A percentile compares a stretch with the other conserved stretches of the same genome.
phyloP scores from a whole-genome alignment of 768 basidiomycete genomes.

The Podaxis sp. region DNA sequence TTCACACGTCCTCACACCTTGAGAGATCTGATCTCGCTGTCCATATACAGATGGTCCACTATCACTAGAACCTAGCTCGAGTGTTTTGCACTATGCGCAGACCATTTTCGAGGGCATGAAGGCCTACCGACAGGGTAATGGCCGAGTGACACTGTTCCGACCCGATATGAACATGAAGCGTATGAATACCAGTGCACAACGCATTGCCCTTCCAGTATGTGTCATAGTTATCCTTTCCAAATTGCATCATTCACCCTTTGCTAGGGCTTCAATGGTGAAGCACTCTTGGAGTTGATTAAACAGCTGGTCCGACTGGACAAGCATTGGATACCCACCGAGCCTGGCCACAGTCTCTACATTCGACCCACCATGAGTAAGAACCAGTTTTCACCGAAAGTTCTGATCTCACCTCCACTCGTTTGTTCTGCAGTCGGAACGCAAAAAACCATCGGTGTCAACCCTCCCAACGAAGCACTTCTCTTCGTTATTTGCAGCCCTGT shows the following conservation, averaged over 20 bases:
- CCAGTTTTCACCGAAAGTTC: neutral
- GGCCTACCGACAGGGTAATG: conserved; percentile 75
- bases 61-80: conserved; percentile 65
- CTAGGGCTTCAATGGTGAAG: conserved; percentile 74
- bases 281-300: conserved; percentile 77
- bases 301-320: conserved; percentile 79
- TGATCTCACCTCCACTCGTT: conserved; percentile 1
- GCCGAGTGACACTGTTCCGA: conserved; percentile 79
- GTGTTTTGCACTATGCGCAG: conserved; percentile 92
- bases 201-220: conserved; percentile 73
- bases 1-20: conserved; percentile 9
- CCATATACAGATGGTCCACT: conserved; percentile 62
- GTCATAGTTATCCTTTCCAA: neutral
- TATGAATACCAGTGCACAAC: conserved; percentile 80
- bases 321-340: conserved; percentile 86
- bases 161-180: conserved; percentile 98
- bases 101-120: conserved; percentile 93
- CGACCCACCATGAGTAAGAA: conserved; percentile 62
- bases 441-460: conserved; percentile 61
- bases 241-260: conserved; percentile 1
- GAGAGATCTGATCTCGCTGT: neutral
- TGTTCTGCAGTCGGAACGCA: conserved; percentile 68
- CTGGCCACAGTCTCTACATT: conserved; percentile 89
- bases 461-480: conserved; percentile 76
- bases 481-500: conserved; percentile 84